Evolutionary conservation across 2,329 filamentous ascomycete species (phyloP).

Genomic region (Chlorencoelia australis): DNA sequence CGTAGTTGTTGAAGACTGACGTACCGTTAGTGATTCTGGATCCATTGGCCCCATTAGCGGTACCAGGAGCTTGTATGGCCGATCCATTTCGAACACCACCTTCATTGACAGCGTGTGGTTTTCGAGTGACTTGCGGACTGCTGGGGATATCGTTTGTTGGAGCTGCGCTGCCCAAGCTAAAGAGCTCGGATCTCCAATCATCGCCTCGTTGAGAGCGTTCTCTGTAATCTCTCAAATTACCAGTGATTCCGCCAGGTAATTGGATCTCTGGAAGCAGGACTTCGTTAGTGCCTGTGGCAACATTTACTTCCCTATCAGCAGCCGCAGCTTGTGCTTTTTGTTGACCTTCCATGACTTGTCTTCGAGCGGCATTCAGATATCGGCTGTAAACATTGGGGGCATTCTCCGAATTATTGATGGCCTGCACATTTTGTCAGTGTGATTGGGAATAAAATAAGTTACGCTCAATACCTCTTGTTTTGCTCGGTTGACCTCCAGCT

Average conservation of each 20-base stretch:
- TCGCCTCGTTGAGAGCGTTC: constrained; percentile 81
- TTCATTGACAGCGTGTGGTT: constrained; percentile 28
- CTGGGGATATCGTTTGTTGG: constrained; percentile 63
- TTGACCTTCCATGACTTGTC: constrained; percentile 64
- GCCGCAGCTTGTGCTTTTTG: constrained; percentile 62
- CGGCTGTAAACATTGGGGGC: constrained; percentile 77
- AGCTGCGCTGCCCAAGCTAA: constrained; percentile 70
- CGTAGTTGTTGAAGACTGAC: too few species aligned
- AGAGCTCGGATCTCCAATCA: constrained; percentile 90
- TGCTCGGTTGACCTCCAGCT: constrained; percentile 72
- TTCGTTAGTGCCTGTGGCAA: constrained; percentile 78
- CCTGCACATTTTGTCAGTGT: not conserved
- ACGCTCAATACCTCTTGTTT: constrained; percentile 37
- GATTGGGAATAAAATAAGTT: not conserved
- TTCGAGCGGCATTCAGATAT: constrained; percentile 67
- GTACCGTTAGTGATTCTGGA: too few species aligned
- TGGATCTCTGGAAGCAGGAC: constrained; percentile 85
- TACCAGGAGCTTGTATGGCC: constrained; percentile 15
- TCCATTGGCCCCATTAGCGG: too few species aligned
- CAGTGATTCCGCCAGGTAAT: constrained; percentile 79
- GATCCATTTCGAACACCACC: constrained; percentile 20
- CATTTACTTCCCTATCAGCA: constrained; percentile 65
- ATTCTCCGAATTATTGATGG: constrained; percentile 38
- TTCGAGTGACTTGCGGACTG: constrained; percentile 43
- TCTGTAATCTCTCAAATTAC: constrained; percentile 90